A percentile compares a stretch with the other conserved stretches of the same genome.
phyloP scores from a whole-genome alignment of 2,329 filamentous ascomycete species.

The Fusarium sp. region DNA sequence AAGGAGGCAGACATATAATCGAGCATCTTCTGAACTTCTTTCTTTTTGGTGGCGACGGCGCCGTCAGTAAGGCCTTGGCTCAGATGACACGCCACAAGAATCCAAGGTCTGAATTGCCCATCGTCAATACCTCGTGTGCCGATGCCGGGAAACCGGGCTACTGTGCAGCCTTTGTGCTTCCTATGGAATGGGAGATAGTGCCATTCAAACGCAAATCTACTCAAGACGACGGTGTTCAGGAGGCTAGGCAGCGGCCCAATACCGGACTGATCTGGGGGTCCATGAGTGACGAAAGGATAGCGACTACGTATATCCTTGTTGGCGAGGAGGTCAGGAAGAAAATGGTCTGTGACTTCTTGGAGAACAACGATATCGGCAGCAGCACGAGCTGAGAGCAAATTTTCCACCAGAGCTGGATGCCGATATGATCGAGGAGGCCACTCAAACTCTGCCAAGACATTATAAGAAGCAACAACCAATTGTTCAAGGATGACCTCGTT shows the following conservation, averaged over 20 bases:
- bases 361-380: slow-evolving; percentile 63
- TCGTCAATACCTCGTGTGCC: slow-evolving; percentile 4
- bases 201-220: slow-evolving; percentile 67
- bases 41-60: slow-evolving; percentile 66
- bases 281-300: slow-evolving; percentile 70
- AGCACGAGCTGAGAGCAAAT: slow-evolving; percentile 57
- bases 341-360: slow-evolving; percentile 74
- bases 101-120: slow-evolving; percentile 51
- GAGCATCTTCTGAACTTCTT: slow-evolving; percentile 65
- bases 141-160: slow-evolving; percentile 57
- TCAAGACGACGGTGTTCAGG: slow-evolving; percentile 71
- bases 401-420: slow-evolving; percentile 58
- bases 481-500: slow-evolving; percentile 19
- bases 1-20: slow-evolving; percentile 58
- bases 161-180: slow-evolving; percentile 68
- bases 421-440: slow-evolving; percentile 58
- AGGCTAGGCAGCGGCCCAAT: slow-evolving; percentile 68
- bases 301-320: slow-evolving; percentile 57
- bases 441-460: slow-evolving; percentile 64
- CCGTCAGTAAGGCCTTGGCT: slow-evolving; percentile 70
- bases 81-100: slow-evolving; percentile 70
- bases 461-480: slow-evolving; percentile 63
- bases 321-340: slow-evolving; percentile 66
- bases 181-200: slow-evolving; percentile 63
- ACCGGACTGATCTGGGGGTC: slow-evolving; percentile 63